A percentile compares a stretch with the other conserved stretches of the same genome.
phyloP scores from a whole-genome alignment of 306 rosid species.

The Fragaria ananassa region DNA sequence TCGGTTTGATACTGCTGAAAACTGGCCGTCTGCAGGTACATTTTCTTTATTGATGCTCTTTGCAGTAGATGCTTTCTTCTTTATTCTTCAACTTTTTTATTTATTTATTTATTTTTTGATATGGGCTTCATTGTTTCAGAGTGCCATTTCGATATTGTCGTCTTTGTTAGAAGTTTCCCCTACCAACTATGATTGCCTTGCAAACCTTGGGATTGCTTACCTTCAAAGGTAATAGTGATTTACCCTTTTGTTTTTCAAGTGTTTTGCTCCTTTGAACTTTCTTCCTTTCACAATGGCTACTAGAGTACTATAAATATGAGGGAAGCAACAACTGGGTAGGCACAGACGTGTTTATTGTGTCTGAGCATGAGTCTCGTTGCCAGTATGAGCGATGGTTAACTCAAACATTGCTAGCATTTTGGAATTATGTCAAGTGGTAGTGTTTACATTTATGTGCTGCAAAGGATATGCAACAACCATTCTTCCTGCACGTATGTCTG shows the following conservation, averaged over 20 bases:
- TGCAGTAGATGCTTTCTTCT: conserved; percentile 17
- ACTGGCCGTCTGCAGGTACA: conserved; percentile 80
- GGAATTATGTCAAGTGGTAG: background rate
- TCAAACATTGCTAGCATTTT: background rate
- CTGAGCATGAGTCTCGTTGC: background rate
- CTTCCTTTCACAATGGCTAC: background rate
- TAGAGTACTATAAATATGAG: background rate
- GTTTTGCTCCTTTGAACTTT: background rate
- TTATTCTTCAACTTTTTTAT: conserved; percentile 16
- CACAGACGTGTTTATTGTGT: background rate
- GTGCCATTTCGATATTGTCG: conserved; percentile 79
- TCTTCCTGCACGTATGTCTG: background rate
- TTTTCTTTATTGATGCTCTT: conserved; percentile 5
- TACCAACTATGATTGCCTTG: conserved; percentile 83
- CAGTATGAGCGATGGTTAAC: background rate
- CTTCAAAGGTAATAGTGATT: conserved; percentile 60
- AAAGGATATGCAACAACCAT: background rate
- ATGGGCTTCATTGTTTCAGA: conserved; percentile 42
- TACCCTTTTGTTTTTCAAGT: background rate
- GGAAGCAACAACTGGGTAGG: background rate
- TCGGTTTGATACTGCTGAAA: conserved; percentile 80
- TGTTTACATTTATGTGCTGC: background rate
- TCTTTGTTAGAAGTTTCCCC: conserved; percentile 68
- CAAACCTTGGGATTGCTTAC: conserved; percentile 90
- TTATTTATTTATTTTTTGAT: conserved; percentile 14